Conservation (phyloP, 192 early-diverging fungal species). For the Gigaspora rosea region DNA sequence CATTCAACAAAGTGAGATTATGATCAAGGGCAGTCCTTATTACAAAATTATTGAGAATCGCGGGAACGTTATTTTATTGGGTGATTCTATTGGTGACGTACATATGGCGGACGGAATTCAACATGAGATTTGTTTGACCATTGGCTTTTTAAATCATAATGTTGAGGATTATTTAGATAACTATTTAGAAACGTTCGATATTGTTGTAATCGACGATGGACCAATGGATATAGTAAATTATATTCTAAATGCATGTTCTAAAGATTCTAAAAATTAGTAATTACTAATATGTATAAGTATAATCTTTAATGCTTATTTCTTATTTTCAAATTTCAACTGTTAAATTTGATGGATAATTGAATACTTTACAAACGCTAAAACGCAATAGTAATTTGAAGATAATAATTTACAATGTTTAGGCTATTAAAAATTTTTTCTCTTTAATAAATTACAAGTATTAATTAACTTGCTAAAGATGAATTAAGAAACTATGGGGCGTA, state of each 20-base stretch:
- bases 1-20: conserved; percentile 69
- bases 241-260: background rate
- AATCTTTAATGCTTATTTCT: too few species aligned
- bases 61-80: conserved; percentile 66
- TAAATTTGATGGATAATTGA: too few species aligned
- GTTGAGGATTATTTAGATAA: conserved; percentile 47
- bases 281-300: too few species aligned
- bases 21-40: conserved; percentile 50
- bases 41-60: conserved; percentile 45
- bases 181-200: conserved; percentile 64
- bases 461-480: too few species aligned
- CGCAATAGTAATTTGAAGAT: too few species aligned
- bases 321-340: too few species aligned
- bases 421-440: too few species aligned
- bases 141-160: conserved; percentile 75
- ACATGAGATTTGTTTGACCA: conserved; percentile 59
- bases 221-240: conserved; percentile 24
- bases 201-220: conserved; percentile 63
- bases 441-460: too few species aligned
- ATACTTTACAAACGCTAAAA: too few species aligned
- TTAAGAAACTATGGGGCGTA: too few species aligned
- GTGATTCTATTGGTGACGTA: conserved; percentile 72
- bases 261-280: too few species aligned
- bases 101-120: conserved; percentile 64
- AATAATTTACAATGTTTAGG: too few species aligned